Evolutionary conservation across 495 filamentous ascomycete genomes (phyloP), one percentile per base, ranked within the genome.

Genomic region (Penicillium mononematosum): DNA sequence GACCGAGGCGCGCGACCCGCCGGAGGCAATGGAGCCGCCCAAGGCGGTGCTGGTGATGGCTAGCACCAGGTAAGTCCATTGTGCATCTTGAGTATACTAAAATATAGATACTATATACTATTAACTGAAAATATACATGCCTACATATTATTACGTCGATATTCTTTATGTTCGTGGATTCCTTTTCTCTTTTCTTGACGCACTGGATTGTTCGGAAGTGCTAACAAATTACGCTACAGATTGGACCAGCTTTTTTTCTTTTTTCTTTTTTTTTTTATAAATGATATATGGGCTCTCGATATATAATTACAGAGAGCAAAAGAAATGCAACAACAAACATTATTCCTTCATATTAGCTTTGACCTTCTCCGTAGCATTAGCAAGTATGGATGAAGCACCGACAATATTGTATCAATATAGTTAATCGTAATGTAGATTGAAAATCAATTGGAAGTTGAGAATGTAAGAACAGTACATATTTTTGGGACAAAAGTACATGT

Each of bases 371-470:
- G 42, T 44, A 25, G 42, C 20, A 44, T 5, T 25, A 25, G 20
- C 24, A 44, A 24, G 24, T 44, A 9, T 6, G 20, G 9, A 44
- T 22, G 42, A 44, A 5, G 24, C 14, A 10, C 42, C 20, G 20
- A 43, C 41, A 43, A 43, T 43, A 43, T 43, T 43, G 41, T 43
- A 43, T 24, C 22, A 24, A 24, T 44, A 24, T 45, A 45, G 43
- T 45, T 22, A 45, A 25, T 6, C 19, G 22, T 25, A 25, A 25
- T 6, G 38, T 7, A 17, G 12, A 31, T 11, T 45, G 22, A 5
- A n/a, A 27, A 45, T 14, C 22, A 45, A 45, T 12, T 27, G 43
- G 14, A 29, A 16, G 25, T 5, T 14, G 42, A 16, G 42, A 6
- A 12, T 45, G 4, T 43, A 22, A 20, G 9, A 25, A 27, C 25